Conservation (phyloP, 148 eudicot species). For the Cornus controversa region DNA sequence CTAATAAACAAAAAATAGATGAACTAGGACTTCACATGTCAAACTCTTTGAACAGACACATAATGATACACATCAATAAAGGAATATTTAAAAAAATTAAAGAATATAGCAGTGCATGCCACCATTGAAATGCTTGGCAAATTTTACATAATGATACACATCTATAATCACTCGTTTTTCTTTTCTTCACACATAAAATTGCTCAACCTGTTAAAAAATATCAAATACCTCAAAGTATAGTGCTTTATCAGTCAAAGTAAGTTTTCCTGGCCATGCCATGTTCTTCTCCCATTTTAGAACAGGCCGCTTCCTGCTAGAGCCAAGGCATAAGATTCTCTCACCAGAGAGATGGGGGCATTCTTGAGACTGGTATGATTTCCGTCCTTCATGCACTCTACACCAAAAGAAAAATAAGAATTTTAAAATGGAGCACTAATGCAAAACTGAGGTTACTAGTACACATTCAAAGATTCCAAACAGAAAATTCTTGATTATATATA, state of each 20-base stretch:
- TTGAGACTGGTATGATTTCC: slow-evolving; percentile 53
- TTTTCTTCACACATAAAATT: no score
- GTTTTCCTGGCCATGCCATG: slow-evolving; percentile 93
- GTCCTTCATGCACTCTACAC: slow-evolving; percentile 78
- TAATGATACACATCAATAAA: no score
- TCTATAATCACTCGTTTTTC: no score
- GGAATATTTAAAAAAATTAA: no score
- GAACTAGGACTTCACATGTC: no score
- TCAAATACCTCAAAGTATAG: slow-evolving; percentile 83
- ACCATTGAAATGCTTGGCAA: no score
- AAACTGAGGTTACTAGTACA: background rate
- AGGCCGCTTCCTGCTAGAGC: slow-evolving; percentile 77
- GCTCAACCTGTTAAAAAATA: slow-evolving; percentile 15
- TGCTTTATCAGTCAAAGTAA: slow-evolving; percentile 81
- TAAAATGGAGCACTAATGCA: background rate
- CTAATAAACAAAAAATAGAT: no score
- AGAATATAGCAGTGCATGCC: no score
- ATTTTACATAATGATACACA: no score
- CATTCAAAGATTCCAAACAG: background rate
- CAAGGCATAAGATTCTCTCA: slow-evolving; percentile 71
- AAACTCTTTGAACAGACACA: no score
- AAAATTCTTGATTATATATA: background rate
- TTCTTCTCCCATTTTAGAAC: slow-evolving; percentile 86
- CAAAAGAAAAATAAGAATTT: background rate
- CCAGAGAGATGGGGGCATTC: slow-evolving; percentile 36